These are phyloP conservation scores for Pseudozyma tsukubaensis DNA, from an alignment of 1,284 basidiomycete genomes.

Conservation along the genomic window DNA sequence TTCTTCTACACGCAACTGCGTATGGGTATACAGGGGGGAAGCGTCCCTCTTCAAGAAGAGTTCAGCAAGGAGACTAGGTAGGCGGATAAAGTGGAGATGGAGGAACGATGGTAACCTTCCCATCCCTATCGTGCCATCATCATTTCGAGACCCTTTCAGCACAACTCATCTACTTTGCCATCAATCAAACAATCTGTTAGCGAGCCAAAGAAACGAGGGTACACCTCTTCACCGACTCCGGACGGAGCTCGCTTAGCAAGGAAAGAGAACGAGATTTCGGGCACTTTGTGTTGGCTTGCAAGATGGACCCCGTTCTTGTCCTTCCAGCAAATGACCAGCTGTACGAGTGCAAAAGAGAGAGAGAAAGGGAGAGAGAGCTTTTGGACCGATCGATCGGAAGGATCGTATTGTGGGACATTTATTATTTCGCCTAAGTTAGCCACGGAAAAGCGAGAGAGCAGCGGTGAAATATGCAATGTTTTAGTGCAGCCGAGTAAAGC, in stretches of 20 bases:
- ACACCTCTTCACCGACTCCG: too few relatives aligned
- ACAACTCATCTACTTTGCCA: too few relatives aligned
- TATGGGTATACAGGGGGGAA: neutral
- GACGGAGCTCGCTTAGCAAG: too few relatives aligned
- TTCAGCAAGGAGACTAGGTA: neutral
- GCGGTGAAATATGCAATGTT: neutral
- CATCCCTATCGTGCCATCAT: too few relatives aligned
- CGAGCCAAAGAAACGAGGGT: too few relatives aligned
- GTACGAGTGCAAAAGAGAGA: neutral
- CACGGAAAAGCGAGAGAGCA: neutral
- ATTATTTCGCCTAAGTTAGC: neutral
- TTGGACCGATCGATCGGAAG: conserved; percentile 17
- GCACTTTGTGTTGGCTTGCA: too few relatives aligned
- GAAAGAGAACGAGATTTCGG: too few relatives aligned
- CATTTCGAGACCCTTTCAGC: too few relatives aligned
- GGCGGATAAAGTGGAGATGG: neutral
- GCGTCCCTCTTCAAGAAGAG: neutral
- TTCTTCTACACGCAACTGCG: neutral
- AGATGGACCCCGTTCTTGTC: neutral
- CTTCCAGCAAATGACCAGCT: neutral
- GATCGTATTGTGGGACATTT: neutral
- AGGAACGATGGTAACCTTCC: neutral
- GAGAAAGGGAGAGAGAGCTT: conserved; percentile 3
- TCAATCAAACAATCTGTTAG: too few relatives aligned
- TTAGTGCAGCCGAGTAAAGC: neutral